Evolutionary conservation across 2,329 filamentous ascomycete genomes (phyloP), one percentile per base, ranked within the genome.

Genomic region (Alternaria sp.): DNA sequence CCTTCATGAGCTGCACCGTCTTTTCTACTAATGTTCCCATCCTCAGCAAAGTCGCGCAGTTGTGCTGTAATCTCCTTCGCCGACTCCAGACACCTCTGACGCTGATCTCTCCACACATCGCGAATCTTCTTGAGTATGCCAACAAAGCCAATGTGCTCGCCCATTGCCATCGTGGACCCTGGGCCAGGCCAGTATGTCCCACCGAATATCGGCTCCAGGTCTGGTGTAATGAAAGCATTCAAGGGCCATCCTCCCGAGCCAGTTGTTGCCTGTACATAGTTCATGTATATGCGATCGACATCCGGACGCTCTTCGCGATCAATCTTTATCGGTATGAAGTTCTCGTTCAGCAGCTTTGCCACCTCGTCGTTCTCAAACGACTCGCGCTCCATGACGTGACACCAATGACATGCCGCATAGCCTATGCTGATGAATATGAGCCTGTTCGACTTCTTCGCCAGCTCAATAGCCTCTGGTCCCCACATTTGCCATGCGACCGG

Each of bases 201-300:
- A 38, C 95, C 95, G 79, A 97, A 98, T 10, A 99, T 91, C 0
- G 95, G 95, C 74, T 97, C 90, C 27, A 98, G 85, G 68, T 97
- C 90, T 0, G 95, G 93, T 0, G 95, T 99, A 30, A 98, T 85
- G 76, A 99, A 98, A n/a, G 97, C 90, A 74, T 97, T 98, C 62
- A 98, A 82, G 1, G 95, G 95, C 94, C 95, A 98, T 40, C 95
- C 95, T 10, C 93, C 94, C 2, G 88, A 90, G 20, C 92, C 93
- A 60, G 91, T 97, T 11, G 95, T 94, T 2, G 94, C 94, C 77
- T 97, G 93, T 41, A 97, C 90, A 78, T 97, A 99, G 81, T 97
- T 97, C 93, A 97, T 97, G 79, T 98, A 98, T 66, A 98, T 94
- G 63, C 92, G 89, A 75, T 99, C 95, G 66, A 98, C 89, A 75